Evolutionary conservation across 805 yeast species (phyloP).

Genomic region (Middelhovenomyces tepae): DNA sequence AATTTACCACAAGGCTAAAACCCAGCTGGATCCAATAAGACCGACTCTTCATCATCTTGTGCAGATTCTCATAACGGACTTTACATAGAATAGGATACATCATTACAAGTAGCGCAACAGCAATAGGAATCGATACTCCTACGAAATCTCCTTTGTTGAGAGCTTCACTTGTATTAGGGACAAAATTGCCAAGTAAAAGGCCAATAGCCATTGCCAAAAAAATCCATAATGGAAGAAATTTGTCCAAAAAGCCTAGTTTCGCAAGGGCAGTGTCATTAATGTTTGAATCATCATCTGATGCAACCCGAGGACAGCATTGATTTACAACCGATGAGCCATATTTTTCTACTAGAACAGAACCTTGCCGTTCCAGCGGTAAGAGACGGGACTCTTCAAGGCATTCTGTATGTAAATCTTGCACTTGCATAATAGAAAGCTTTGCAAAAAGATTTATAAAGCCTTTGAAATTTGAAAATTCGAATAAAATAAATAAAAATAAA

Average conservation of each 20-base stretch:
- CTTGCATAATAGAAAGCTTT: too few species aligned
- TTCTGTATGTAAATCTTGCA: too few species aligned
- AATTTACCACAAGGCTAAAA: constrained; percentile 40
- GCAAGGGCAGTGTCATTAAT: too few species aligned
- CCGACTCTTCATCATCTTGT: constrained; percentile 19
- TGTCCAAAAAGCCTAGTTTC: constrained; percentile 16
- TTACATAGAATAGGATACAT: constrained; percentile 51
- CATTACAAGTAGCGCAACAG: constrained; percentile 45
- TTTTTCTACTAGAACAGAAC: too few species aligned
- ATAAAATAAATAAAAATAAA: too few species aligned
- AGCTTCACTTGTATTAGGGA: constrained; percentile 16
- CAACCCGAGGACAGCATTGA: too few species aligned
- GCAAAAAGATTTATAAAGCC: too few species aligned
- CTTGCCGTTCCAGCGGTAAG: too few species aligned
- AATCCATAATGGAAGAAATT: constrained; percentile 22
- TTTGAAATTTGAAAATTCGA: too few species aligned
- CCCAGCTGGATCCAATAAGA: constrained; percentile 26
- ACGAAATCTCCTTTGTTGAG: constrained; percentile 18
- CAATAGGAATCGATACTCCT: constrained; percentile 22
- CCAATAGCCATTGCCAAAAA: constrained; percentile 21
- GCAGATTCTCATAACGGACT: constrained; percentile 42
- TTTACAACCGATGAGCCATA: too few species aligned
- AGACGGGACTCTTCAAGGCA: too few species aligned
- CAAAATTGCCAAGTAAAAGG: constrained; percentile 19
- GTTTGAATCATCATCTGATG: too few species aligned